phyloP scores from a whole-genome alignment of 1,139 yeast species.

The Saccharomyces hybrid region DNA sequence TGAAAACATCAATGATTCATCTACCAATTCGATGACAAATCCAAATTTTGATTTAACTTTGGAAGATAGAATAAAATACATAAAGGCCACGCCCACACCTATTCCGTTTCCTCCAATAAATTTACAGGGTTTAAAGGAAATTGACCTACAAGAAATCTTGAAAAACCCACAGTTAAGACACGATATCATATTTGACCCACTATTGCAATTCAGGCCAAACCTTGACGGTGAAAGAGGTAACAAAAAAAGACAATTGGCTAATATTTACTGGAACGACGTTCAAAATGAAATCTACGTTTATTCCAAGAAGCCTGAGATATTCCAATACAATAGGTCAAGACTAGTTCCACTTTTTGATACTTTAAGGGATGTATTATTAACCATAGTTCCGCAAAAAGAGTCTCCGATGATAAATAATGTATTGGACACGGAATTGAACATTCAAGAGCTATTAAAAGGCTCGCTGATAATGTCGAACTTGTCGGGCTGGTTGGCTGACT shows the following conservation, averaged over 20 bases:
- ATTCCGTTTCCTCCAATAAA: constrained; percentile 68
- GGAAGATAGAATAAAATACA: constrained; percentile 25
- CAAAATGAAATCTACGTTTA: constrained; percentile 46
- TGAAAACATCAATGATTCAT: constrained; percentile 1
- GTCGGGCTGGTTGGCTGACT: constrained; percentile 30
- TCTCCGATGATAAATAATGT: constrained; percentile 62
- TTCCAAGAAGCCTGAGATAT: constrained; percentile 24
- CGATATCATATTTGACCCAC: constrained; percentile 88
- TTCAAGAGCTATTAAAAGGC: constrained; percentile 65
- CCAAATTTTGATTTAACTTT: constrained; percentile 10
- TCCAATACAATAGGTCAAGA: constrained; percentile 40
- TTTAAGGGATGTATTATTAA: constrained; percentile 65
- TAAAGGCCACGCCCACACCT: constrained; percentile 21
- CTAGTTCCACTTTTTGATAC: constrained; percentile 67
- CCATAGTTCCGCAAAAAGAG: constrained; percentile 74
- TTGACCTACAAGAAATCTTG: constrained; percentile 80
- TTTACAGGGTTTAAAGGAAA: constrained; percentile 73
- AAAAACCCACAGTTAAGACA: constrained; percentile 91
- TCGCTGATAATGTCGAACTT: constrained; percentile 27
- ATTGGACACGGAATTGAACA: constrained; percentile 67
- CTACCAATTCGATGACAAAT: neutral
- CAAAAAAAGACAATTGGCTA: constrained; percentile 66
- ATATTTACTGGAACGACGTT: constrained; percentile 77
- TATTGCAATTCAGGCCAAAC: constrained; percentile 85
- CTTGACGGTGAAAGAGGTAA: constrained; percentile 85